Conservation (phyloP, 495 filamentous ascomycete genomes). For the Letharia columbiana region DNA sequence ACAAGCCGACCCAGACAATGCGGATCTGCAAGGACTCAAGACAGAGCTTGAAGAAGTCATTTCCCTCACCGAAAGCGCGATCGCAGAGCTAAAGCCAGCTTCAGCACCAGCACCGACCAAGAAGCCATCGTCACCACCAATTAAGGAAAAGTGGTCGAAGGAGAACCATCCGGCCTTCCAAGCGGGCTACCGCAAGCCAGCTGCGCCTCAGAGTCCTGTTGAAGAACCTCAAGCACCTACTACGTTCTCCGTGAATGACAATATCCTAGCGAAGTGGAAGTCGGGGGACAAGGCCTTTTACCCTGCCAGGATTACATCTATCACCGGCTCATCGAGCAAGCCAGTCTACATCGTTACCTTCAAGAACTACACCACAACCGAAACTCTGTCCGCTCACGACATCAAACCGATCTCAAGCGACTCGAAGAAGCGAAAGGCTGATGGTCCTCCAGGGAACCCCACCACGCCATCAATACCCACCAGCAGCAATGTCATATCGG, state of each 20-base stretch:
- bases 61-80: constrained; percentile 63
- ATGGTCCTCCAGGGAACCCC: constrained; percentile 55
- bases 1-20: constrained; percentile 74
- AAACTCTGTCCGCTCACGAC: constrained; percentile 76
- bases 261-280: constrained; percentile 80
- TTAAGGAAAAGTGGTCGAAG: constrained; percentile 60
- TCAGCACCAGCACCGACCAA: constrained; percentile 40
- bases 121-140: constrained; percentile 38
- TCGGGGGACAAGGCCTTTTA: constrained; percentile 88
- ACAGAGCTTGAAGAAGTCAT: constrained; percentile 80
- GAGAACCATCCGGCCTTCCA: constrained; percentile 64
- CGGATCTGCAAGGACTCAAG: constrained; percentile 69
- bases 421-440: constrained; percentile 83
- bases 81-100: constrained; percentile 67
- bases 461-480: constrained; percentile 40
- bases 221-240: constrained; percentile 41
- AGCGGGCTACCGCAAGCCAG: constrained; percentile 41
- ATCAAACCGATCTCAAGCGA: constrained; percentile 66
- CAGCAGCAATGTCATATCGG: constrained; percentile 68
- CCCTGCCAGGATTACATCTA: constrained; percentile 83
- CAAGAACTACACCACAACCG: constrained; percentile 78
- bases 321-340: constrained; percentile 78
- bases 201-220: constrained; percentile 34
- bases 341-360: constrained; percentile 93
- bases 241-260: constrained; percentile 80